Conservation (phyloP, 768 basidiomycete species). For the Boletus rex-veris region DNA sequence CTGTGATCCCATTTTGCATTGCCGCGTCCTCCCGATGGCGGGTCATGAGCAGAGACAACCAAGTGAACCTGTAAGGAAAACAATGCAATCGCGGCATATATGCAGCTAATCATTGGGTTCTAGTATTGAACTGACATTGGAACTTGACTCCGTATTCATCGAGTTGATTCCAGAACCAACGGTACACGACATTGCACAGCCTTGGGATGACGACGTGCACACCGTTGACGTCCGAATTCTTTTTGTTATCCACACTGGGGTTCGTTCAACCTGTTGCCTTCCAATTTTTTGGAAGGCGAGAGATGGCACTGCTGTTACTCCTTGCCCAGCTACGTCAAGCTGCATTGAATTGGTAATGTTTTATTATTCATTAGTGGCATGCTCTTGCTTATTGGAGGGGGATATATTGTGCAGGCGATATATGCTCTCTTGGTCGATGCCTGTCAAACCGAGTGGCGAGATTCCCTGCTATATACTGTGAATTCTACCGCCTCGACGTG, state of each 20-base stretch:
- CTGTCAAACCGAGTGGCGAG: constrained; percentile 1
- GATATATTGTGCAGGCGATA: neutral
- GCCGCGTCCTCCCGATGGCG: constrained; percentile 21
- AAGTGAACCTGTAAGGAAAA: constrained; percentile 2
- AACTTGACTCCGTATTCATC: neutral
- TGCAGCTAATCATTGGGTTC: constrained; percentile 10
- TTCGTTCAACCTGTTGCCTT: neutral
- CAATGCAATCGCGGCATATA: constrained; percentile 12
- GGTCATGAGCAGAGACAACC: constrained; percentile 14
- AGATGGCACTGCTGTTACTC: neutral
- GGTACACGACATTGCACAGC: constrained; percentile 23
- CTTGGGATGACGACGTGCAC: constrained; percentile 12
- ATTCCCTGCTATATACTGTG: neutral
- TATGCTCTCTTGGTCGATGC: neutral
- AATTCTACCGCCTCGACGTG: neutral
- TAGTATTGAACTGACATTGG: neutral
- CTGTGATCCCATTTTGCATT: neutral
- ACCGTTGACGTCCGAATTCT: neutral
- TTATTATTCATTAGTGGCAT: neutral
- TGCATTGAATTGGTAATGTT: constrained; percentile 6
- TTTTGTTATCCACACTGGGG: neutral
- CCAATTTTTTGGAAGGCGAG: neutral
- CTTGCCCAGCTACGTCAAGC: neutral
- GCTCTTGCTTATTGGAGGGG: constrained; percentile 3
- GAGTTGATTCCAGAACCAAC: constrained; percentile 6